Base-by-base conservation (phyloP, 1,284 basidiomycete species). In the Puccinia hordei region DNA sequence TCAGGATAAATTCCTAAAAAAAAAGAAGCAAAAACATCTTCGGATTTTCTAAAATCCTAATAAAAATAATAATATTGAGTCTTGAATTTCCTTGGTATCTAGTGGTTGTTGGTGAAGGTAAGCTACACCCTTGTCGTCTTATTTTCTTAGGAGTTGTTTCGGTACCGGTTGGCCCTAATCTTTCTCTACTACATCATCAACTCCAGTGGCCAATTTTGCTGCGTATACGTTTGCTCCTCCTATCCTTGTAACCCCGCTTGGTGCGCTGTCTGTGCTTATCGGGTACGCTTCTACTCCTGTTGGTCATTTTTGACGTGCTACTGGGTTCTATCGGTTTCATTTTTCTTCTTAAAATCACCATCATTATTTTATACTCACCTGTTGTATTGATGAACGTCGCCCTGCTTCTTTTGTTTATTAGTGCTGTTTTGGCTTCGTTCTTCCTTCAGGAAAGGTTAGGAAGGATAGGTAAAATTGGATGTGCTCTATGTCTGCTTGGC, bases 191-290 rank as follows among this genome's bases (percentile, higher is more conserved):
- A 38, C 53, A 33, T 2, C 19, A 24, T 2, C 19, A 24, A 17
- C 35, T 53, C 41, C 61, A 97, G 95, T 97, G 80, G 95, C 94
- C 83, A 99, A 99, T 87, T 99, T 99, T 87, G 94, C 96, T 9
- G 97, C 97, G 5, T 99, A 99, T 86, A 94, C 94, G 0, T 99
- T 98, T 85, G 96, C 96, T 0, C 96, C 96, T 79, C 94, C 96
- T 82, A 97, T 98, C 84, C 89, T 99, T 75, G 95, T 99, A 57
- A 98, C 96, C 0, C 96, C 96, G 6, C 88, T 99, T 19, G 96
- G 96, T 80, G 95, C 96, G 15, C 89, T 98, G 79, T 95, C 93
- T 86, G 96, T 99, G n/a, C 90, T 99, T 82, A 94, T 99, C 82
- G 97, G 95, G 93, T 94, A 83, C 82, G 92, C 87, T 13, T 33